Evolutionary conservation across 1,284 basidiomycete genomes (phyloP), one percentile per base, ranked within the genome.

Genomic region (Ganoderma meredithae): DNA sequence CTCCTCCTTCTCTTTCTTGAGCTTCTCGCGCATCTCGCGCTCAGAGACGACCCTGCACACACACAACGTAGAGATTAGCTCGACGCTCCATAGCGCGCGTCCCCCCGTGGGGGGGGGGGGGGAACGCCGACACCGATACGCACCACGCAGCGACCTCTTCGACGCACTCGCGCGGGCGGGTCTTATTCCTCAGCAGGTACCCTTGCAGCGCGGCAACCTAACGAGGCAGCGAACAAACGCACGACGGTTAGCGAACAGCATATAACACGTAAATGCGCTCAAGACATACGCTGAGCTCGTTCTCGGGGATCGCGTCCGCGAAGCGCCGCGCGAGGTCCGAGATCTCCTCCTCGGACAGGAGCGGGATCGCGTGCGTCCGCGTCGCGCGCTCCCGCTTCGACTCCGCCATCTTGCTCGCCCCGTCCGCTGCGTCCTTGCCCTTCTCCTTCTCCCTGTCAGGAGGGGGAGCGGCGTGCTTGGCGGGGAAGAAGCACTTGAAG

Each of bases 401-500:
- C 22, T 87, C 80, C 36, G 92, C 89, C 39, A 92, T 75, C 17
- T 47, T 47, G 74, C 92, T 91, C 79, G 86, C 40, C 39, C 39
- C 83, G 73, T 90, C 88, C 63, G 81, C 78, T 78, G 67, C 72
- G 63, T 31, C 15, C 52, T 56, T 56, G 13, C 39, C 52, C 12
- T 22, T 25, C 22, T 19, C 40, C n/a, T n/a, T 19, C 13, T 36
- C 62, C 47, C 6, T 63, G 52, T 49, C 31, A 62, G n/a, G n/a
- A n/a, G n/a, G n/a, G n/a, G n/a, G 3, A 3, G 41, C 12, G 56
- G 58, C 62, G 25, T 67, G 43, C 76, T 88, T 89, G 78, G 79
- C 89, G 1, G 94, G 94, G 89, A 95, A 95, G 87, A 95, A 96
- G 79, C 93, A 94, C 78, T 94, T 93, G 88, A 95, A 96, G 77